These are phyloP conservation scores for Castanopsis chinensis DNA, from an alignment of 306 rosid genomes.

Conservation along the genomic window DNA sequence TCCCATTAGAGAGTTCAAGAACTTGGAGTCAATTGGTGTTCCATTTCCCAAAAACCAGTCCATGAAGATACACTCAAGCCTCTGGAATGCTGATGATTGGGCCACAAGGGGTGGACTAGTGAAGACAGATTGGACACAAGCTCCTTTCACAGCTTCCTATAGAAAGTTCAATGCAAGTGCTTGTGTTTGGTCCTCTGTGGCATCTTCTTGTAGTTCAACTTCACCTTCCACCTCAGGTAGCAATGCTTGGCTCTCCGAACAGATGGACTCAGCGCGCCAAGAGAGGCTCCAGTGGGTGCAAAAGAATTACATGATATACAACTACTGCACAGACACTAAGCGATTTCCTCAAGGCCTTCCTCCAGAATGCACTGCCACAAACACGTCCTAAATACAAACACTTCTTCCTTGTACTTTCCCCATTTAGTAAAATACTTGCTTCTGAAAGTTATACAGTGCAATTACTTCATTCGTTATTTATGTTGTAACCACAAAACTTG, in stretches of 20 bases:
- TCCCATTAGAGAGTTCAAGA: slow-evolving; percentile 73
- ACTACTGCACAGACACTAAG: slow-evolving; percentile 54
- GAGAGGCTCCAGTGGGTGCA: slow-evolving; percentile 58
- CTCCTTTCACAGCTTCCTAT: slow-evolving; percentile 66
- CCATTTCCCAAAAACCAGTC: slow-evolving; percentile 52
- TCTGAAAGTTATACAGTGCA: neutral
- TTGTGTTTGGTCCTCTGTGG: slow-evolving; percentile 51
- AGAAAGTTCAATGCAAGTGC: slow-evolving; percentile 42
- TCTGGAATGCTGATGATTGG: slow-evolving; percentile 76
- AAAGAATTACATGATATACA: slow-evolving; percentile 62
- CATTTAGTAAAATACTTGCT: neutral
- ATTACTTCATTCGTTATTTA: slow-evolving; percentile 4
- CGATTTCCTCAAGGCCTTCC: slow-evolving; percentile 73
- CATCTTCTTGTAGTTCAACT: slow-evolving; percentile 42
- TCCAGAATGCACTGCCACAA: slow-evolving; percentile 43
- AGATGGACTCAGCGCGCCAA: slow-evolving; percentile 40
- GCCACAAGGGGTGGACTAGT: slow-evolving; percentile 80
- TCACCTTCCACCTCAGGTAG: slow-evolving; percentile 10
- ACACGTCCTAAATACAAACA: slow-evolving; percentile 8
- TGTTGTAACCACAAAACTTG: neutral
- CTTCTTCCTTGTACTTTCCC: neutral
- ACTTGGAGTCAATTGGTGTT: slow-evolving; percentile 48
- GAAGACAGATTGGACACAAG: slow-evolving; percentile 66
- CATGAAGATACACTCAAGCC: slow-evolving; percentile 58
- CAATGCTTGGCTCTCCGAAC: slow-evolving; percentile 41